These are phyloP conservation scores for Metschnikowia picachoensis DNA, from an alignment of 805 yeast genomes.

Conservation along the genomic window DNA sequence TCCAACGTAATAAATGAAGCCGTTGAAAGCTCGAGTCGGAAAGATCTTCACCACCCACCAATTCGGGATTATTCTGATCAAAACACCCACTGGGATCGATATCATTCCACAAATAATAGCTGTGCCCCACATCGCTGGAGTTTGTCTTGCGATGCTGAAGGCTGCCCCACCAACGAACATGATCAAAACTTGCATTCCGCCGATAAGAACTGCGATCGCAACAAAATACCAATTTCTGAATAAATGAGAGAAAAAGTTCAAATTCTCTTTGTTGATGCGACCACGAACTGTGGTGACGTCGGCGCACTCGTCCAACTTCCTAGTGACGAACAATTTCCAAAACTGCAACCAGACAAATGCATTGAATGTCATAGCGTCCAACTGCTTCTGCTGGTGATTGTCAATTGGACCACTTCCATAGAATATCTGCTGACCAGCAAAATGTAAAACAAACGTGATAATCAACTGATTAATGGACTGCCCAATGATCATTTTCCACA, in stretches of 20 bases:
- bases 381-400: slow-evolving; percentile 50
- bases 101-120: slow-evolving; percentile 78
- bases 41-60: slow-evolving; percentile 59
- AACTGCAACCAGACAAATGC: slow-evolving; percentile 98
- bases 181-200: slow-evolving; percentile 78
- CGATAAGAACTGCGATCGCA: slow-evolving; percentile 67
- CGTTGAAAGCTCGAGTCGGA: slow-evolving; percentile 55
- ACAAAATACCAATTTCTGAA: slow-evolving; percentile 81
- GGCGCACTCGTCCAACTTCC: slow-evolving; percentile 87
- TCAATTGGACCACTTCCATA: slow-evolving; percentile 31
- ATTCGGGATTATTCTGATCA: slow-evolving; percentile 83
- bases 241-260: slow-evolving; percentile 80
- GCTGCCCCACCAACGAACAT: slow-evolving; percentile 99
- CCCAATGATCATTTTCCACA: slow-evolving; percentile 98
- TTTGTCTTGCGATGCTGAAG: slow-evolving; percentile 74
- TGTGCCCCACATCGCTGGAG: slow-evolving; percentile 85
- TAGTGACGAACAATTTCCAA: slow-evolving; percentile 85
- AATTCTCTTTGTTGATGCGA: slow-evolving; percentile 58
- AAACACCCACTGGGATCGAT: slow-evolving; percentile 74
- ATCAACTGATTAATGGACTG: slow-evolving; percentile 76
- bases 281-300: slow-evolving; percentile 54
- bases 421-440: slow-evolving; percentile 66
- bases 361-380: slow-evolving; percentile 87
- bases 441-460: slow-evolving; percentile 78
- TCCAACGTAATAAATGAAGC: slow-evolving; percentile 34